Conservation (phyloP, 176 grass and related monocot genomes). For the Paspalum vaginatum region DNA sequence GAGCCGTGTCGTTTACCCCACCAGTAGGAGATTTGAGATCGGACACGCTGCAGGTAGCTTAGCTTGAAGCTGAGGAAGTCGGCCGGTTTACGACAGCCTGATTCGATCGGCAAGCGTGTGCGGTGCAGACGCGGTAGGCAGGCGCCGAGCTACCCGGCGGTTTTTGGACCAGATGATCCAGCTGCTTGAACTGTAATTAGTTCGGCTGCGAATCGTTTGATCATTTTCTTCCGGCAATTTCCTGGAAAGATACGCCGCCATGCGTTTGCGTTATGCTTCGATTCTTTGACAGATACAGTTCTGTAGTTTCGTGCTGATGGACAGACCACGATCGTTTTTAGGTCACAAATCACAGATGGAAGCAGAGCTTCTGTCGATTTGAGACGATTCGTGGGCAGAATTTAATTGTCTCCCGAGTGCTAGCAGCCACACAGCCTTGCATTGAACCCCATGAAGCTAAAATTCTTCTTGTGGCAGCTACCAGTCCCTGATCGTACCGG, state of each 20-base stretch:
- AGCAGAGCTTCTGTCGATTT: neutral
- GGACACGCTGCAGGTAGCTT: slow-evolving; percentile 23
- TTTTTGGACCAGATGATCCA: slow-evolving; percentile 13
- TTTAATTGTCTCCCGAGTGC: neutral
- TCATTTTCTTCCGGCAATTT: neutral
- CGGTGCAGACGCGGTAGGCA: neutral
- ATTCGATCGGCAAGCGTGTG: slow-evolving; percentile 26
- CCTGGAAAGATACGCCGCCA: neutral
- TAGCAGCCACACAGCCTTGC: neutral
- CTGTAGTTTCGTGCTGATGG: neutral
- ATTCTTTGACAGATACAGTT: neutral
- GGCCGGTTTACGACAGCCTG: slow-evolving; percentile 30
- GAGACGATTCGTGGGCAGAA: neutral
- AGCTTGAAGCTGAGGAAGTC: slow-evolving; percentile 42
- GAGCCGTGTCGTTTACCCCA: slow-evolving; percentile 17
- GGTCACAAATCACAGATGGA: neutral
- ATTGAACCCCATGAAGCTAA: neutral
- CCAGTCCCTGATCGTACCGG: neutral
- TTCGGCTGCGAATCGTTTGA: neutral
- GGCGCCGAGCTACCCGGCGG: neutral
- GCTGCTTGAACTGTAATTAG: neutral
- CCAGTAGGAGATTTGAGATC: neutral
- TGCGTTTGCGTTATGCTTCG: too few species aligned
- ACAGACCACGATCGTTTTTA: neutral
- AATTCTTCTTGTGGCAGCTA: neutral